These are phyloP conservation scores for Phytophthora sojae DNA, from an alignment of 352 stramenopile genomes.

Conservation along the genomic window DNA sequence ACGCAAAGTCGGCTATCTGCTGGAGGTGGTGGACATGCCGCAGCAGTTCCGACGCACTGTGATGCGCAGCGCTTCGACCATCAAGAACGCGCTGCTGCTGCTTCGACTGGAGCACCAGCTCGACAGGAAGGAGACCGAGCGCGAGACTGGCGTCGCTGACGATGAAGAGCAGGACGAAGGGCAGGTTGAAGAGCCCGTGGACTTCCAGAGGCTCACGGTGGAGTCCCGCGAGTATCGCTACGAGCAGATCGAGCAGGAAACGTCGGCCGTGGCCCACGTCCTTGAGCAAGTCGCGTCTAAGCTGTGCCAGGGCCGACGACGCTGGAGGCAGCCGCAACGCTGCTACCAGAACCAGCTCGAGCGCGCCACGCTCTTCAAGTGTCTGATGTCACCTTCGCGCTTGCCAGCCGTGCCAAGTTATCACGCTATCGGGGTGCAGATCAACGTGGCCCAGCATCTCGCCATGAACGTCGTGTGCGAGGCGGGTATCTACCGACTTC, in stretches of 20 bases:
- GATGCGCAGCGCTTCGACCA: slow-evolving; percentile 62
- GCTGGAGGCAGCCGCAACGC: slow-evolving; percentile 27
- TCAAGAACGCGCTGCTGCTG: slow-evolving; percentile 69
- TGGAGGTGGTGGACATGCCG: slow-evolving; percentile 52
- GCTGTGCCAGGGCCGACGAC: slow-evolving; percentile 10
- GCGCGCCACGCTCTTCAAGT: slow-evolving; percentile 65
- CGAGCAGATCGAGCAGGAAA: slow-evolving; percentile 68
- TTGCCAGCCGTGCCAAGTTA: slow-evolving; percentile 51
- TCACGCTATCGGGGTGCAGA: slow-evolving; percentile 69
- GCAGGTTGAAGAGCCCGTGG: slow-evolving; percentile 13
- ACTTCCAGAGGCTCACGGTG: slow-evolving; percentile 60
- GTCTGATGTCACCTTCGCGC: slow-evolving; percentile 58
- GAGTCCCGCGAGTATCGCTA: slow-evolving; percentile 79
- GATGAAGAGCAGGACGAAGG: slow-evolving; percentile 25
- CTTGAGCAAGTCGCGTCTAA: slow-evolving; percentile 51
- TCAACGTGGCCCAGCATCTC: slow-evolving; percentile 57
- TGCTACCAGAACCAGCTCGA: slow-evolving; percentile 47
- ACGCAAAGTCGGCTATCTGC: slow-evolving; percentile 76
- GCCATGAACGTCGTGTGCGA: slow-evolving; percentile 72
- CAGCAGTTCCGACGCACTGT: slow-evolving; percentile 41
- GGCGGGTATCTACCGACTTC: slow-evolving; percentile 63
- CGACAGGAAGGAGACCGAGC: slow-evolving; percentile 31
- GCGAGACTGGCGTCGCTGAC: slow-evolving; percentile 29
- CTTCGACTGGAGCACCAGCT: slow-evolving; percentile 43
- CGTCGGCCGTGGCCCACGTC: slow-evolving; percentile 44